Evolutionary conservation across 805 yeast species (phyloP).

Genomic region (Nakazawaea anatomiae): DNA sequence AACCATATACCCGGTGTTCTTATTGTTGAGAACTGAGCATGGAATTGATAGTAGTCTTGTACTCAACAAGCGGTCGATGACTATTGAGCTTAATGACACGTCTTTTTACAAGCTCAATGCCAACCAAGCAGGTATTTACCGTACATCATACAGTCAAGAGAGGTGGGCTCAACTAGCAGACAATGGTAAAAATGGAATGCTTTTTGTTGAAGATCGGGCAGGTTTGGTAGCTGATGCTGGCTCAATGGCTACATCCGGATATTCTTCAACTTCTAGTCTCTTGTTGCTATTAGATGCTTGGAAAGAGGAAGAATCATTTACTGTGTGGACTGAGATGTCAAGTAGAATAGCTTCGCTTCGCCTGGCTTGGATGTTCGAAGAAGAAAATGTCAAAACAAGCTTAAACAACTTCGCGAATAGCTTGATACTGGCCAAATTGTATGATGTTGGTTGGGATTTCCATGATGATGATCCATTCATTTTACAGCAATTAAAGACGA

Average conservation of each 20-base stretch:
- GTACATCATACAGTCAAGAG: constrained; percentile 47
- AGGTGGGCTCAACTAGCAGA: constrained; percentile 48
- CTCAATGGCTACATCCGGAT: constrained; percentile 49
- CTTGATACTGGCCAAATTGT: constrained; percentile 43
- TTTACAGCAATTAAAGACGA: constrained; percentile 38
- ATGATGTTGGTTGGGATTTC: constrained; percentile 50
- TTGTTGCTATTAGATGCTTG: constrained; percentile 45
- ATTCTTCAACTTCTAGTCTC: constrained; percentile 39
- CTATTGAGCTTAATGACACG: constrained; percentile 37
- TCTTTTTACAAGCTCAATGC: constrained; percentile 62
- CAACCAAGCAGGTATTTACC: constrained; percentile 70
- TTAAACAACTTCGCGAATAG: constrained; percentile 49
- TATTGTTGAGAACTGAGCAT: constrained; percentile 47
- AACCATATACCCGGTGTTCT: constrained; percentile 55
- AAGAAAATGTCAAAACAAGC: constrained; percentile 41
- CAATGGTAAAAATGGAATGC: constrained; percentile 44
- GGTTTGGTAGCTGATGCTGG: constrained; percentile 60
- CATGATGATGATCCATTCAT: constrained; percentile 44
- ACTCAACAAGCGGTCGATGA: constrained; percentile 28
- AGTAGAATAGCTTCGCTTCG: constrained; percentile 54
- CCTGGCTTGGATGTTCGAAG: constrained; percentile 66
- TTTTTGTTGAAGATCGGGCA: constrained; percentile 54
- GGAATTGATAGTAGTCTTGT: constrained; percentile 57
- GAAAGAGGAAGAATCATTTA: constrained; percentile 44
- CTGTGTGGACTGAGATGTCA: constrained; percentile 44